Percentiles rank a stretch among this genome's conserved stretches.
Conservation (phyloP, 371 early-diverging fungal species). For the Rhizopus microsporus region DNA sequence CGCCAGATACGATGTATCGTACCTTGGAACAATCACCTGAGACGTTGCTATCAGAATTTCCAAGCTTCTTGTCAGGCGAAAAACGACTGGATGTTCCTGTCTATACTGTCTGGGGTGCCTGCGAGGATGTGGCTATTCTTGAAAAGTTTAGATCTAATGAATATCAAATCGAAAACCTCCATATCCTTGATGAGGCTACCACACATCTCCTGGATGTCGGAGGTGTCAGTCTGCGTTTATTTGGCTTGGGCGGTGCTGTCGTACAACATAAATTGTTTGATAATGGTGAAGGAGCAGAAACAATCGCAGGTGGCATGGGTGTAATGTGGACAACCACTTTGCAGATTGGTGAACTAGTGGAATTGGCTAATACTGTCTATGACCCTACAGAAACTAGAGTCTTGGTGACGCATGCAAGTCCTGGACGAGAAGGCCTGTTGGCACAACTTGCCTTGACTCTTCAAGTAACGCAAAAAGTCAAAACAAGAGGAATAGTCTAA, state of each 20-base stretch:
- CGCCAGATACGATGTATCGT: conserved; percentile 49
- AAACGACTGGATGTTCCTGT: conserved; percentile 60
- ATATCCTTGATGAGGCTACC: conserved; percentile 61
- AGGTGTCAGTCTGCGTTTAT: conserved; percentile 61
- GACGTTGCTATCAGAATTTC: conserved; percentile 59
- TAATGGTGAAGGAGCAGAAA: conserved; percentile 68
- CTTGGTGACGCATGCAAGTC: conserved; percentile 64
- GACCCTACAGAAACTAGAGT: conserved; percentile 63
- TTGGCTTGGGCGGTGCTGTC: conserved; percentile 69
- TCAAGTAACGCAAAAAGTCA: conserved; percentile 38
- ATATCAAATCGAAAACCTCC: conserved; percentile 56
- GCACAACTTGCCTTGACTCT: conserved; percentile 63
- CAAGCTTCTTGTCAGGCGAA: conserved; percentile 48
- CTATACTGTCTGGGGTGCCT: conserved; percentile 70
- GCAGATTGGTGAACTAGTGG: conserved; percentile 69
- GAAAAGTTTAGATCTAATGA: conserved; percentile 59
- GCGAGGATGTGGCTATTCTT: conserved; percentile 66
- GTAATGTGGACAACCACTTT: conserved; percentile 73
- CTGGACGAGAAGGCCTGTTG: conserved; percentile 65
- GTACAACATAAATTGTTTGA: conserved; percentile 71
- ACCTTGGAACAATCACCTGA: conserved; percentile 50
- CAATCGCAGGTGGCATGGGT: conserved; percentile 70
- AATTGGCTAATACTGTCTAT: conserved; percentile 53
- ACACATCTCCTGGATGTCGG: conserved; percentile 60
- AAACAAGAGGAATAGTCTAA: neutral